Conservation (phyloP, 768 basidiomycete genomes). For the Rubroboletus pulcherrimus region DNA sequence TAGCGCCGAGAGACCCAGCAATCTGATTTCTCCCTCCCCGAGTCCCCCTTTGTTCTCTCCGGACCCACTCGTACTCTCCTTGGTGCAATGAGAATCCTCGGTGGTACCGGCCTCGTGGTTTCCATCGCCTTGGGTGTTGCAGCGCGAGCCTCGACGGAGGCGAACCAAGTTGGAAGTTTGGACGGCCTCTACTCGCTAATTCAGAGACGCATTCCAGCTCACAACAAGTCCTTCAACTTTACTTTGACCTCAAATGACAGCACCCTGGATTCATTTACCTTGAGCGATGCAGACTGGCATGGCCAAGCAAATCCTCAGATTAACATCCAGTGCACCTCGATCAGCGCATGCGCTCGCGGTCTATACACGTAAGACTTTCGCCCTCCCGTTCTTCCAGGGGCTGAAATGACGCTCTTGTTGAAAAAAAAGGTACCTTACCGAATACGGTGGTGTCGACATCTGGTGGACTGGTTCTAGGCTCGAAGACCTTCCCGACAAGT, state of each 20-base stretch:
- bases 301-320: conserved; percentile 16
- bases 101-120: not conserved
- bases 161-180: conserved; percentile 1
- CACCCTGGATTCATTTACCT: conserved; percentile 30
- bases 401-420: not conserved
- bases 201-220: conserved; percentile 34
- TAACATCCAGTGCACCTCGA: conserved; percentile 32
- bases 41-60: not conserved
- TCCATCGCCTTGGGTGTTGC: not conserved
- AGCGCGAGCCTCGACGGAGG: not conserved
- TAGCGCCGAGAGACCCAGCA: not conserved
- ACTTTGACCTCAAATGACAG: conserved; percentile 17
- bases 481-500: conserved; percentile 23
- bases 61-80: not conserved
- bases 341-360: conserved; percentile 38
- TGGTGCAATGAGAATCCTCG: not conserved
- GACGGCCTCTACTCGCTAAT: conserved; percentile 35
- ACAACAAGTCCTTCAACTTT: conserved; percentile 33
- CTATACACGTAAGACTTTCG: conserved; percentile 33
- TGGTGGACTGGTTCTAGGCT: conserved; percentile 44
- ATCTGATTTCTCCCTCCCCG: not conserved
- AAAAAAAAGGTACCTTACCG: conserved; percentile 33
- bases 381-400: not conserved
- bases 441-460: conserved; percentile 37
- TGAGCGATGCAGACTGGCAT: conserved; percentile 25